Conservation (phyloP, 805 yeast genomes). For the Teunomyces barrocoloradensis region DNA sequence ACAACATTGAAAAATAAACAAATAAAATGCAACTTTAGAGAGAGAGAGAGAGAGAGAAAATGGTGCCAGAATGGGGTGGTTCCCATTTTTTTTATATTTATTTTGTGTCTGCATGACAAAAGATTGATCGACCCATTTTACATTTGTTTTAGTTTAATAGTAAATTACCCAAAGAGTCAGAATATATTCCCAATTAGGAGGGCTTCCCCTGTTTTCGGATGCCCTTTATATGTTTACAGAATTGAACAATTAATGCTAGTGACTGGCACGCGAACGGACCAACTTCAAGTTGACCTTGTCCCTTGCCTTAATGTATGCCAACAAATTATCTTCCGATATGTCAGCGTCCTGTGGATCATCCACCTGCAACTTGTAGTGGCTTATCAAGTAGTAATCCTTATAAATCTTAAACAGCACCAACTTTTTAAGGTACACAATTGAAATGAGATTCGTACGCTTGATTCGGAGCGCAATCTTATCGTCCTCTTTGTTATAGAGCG, state of each 20-base stretch:
- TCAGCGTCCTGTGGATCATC: conserved; percentile 8
- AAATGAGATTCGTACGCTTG: conserved; percentile 19
- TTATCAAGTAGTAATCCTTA: conserved; percentile 25
- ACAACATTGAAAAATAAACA: not conserved
- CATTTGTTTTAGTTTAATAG: not conserved
- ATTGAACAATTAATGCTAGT: not conserved
- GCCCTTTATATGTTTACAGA: conserved; percentile 3
- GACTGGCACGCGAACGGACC: conserved; percentile 15
- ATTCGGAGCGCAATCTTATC: conserved; percentile 30
- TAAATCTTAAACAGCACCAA: conserved; percentile 28
- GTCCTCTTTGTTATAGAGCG: conserved; percentile 23
- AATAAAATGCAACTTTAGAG: not conserved
- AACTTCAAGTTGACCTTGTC: conserved; percentile 25
- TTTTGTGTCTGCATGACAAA: not conserved
- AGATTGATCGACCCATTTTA: not conserved
- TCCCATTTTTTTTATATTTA: not conserved
- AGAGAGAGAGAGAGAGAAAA: not conserved
- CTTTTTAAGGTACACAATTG: conserved; percentile 26
- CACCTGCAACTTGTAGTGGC: conserved; percentile 25
- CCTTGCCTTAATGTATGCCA: conserved; percentile 16
- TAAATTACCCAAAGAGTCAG: not conserved
- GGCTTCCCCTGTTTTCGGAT: not conserved
- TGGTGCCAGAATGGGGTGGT: not conserved
- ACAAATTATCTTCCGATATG: conserved; percentile 11
- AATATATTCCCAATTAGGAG: not conserved